A percentile compares a stretch with the other conserved stretches of the same genome.
These are phyloP conservation scores for Carex parvula DNA, from an alignment of 176 grass and related monocot genomes.

Conservation along the genomic window DNA sequence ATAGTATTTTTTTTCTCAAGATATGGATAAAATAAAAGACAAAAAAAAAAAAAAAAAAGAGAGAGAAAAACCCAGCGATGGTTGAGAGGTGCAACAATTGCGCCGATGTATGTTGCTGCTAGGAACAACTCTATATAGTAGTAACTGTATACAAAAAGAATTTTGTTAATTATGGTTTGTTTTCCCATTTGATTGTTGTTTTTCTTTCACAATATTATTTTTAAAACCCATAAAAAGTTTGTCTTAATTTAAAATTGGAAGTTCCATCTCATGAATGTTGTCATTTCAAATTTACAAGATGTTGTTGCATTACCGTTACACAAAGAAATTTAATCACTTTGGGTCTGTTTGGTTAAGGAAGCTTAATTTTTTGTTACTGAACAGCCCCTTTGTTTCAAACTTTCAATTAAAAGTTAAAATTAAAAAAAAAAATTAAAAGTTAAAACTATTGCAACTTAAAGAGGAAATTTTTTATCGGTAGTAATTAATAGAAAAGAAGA, in stretches of 20 bases:
- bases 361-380: too few species aligned
- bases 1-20: not conserved
- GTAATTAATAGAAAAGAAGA: too few species aligned
- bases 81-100: slow-evolving; percentile 75
- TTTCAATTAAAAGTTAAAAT: too few species aligned
- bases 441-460: not conserved
- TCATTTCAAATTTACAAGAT: not conserved
- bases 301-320: not conserved
- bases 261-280: not conserved
- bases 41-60: not conserved
- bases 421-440: too few species aligned
- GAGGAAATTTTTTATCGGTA: too few species aligned
- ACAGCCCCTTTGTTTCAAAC: too few species aligned
- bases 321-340: not conserved
- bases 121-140: slow-evolving; percentile 72
- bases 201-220: not conserved
- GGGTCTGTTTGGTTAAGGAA: too few species aligned
- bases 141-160: slow-evolving; percentile 37
- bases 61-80: slow-evolving; percentile 58
- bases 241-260: not conserved
- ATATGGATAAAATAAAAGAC: not conserved
- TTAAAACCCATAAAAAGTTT: not conserved
- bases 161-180: not conserved
- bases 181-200: not conserved
- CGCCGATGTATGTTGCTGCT: slow-evolving; percentile 58